Evolutionary conservation across 2,329 filamentous ascomycete species (phyloP).

Genomic region (Dactylellina parvicollis): DNA sequence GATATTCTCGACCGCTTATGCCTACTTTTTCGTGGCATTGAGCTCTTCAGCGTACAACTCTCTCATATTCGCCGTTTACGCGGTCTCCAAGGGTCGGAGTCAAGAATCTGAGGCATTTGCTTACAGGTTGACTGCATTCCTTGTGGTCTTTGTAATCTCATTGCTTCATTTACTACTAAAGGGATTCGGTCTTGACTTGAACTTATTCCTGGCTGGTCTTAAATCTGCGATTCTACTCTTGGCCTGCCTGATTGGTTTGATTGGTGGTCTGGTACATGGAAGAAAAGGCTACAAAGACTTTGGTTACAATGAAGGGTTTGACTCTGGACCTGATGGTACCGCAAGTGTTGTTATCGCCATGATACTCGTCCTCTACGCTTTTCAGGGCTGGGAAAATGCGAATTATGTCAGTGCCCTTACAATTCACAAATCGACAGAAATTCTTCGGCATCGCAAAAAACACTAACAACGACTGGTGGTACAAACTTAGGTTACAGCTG

Average conservation of each 20-base stretch:
- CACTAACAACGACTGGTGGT: neutral
- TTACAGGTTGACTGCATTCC: slow-evolving; percentile 1
- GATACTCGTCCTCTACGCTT: slow-evolving; percentile 6
- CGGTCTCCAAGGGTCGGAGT: slow-evolving; percentile 1
- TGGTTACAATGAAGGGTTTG: neutral
- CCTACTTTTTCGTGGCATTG: slow-evolving; percentile 15
- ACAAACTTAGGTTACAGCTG: slow-evolving; percentile 10
- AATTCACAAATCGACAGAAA: neutral
- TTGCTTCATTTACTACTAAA: slow-evolving; percentile 4
- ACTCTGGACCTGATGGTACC: neutral
- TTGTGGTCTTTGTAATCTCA: slow-evolving; percentile 6
- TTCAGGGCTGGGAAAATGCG: slow-evolving; percentile 21
- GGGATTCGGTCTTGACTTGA: neutral
- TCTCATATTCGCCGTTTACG: slow-evolving; percentile 10
- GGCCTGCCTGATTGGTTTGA: slow-evolving; percentile 5
- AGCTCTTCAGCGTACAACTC: slow-evolving; percentile 2
- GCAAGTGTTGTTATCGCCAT: slow-evolving; percentile 2
- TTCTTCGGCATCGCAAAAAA: neutral
- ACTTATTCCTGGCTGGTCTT: slow-evolving; percentile 4
- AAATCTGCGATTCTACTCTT: neutral
- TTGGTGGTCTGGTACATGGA: neutral
- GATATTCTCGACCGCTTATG: slow-evolving; percentile 16
- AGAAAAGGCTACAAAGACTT: neutral
- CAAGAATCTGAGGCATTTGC: neutral
- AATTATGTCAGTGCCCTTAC: slow-evolving; percentile 5